A percentile compares a stretch with the other conserved stretches of the same genome.
Evolutionary conservation across 345 rosid species (phyloP).

Genomic region (Eucalyptus polyanthemos): DNA sequence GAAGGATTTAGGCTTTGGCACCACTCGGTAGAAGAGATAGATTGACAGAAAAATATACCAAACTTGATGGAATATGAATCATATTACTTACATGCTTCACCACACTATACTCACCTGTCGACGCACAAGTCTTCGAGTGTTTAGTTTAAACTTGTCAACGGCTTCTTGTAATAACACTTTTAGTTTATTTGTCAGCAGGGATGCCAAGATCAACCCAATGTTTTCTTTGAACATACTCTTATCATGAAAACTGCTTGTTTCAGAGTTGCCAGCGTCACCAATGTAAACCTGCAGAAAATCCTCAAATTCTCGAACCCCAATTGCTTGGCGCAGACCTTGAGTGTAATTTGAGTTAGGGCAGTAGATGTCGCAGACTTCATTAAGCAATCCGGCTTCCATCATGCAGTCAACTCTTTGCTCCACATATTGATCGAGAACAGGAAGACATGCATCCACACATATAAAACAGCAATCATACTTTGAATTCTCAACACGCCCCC

Average conservation of each 20-base stretch:
- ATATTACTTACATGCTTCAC: neutral
- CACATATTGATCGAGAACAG: constrained; percentile 60
- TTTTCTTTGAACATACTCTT: constrained; percentile 19
- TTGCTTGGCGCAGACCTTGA: constrained; percentile 79
- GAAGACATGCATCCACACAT: constrained; percentile 55
- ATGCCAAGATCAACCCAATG: constrained; percentile 19
- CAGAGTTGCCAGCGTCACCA: neutral
- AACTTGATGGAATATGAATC: neutral
- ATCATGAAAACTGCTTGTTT: neutral
- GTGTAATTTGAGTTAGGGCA: constrained; percentile 54
- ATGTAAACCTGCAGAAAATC: constrained; percentile 31
- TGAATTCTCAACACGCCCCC: constrained; percentile 60
- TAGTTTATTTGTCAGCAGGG: constrained; percentile 16
- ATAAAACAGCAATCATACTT: constrained; percentile 70
- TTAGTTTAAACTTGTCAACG: constrained; percentile 55
- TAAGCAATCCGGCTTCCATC: constrained; percentile 70
- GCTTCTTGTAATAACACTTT: constrained; percentile 51
- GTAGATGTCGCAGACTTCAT: constrained; percentile 71
- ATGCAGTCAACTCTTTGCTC: constrained; percentile 77
- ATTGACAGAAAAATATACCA: neutral
- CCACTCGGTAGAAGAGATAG: neutral
- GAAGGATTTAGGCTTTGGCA: neutral
- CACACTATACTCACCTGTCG: constrained; percentile 58
- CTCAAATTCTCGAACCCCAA: constrained; percentile 85
- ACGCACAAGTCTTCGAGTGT: constrained; percentile 83